A percentile compares a stretch with the other conserved stretches of the same genome.
These are phyloP conservation scores for Penicillium simplicissimum DNA, from an alignment of 495 filamentous ascomycete genomes.

Conservation along the genomic window DNA sequence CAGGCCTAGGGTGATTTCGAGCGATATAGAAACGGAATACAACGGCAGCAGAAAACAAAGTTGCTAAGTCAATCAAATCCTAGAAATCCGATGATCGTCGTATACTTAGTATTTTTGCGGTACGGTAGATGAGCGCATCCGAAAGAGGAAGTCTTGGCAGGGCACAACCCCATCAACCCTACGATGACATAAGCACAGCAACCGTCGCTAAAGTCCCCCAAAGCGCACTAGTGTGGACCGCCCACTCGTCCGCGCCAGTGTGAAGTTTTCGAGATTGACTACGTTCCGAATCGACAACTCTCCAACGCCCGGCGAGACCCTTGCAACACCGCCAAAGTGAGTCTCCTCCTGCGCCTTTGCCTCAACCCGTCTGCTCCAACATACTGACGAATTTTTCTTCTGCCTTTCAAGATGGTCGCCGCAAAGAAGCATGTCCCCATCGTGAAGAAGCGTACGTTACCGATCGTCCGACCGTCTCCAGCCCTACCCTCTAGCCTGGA, in stretches of 20 bases:
- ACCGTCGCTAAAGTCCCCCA: constrained; percentile 44
- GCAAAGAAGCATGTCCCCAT: constrained; percentile 99
- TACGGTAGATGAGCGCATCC: constrained; percentile 5
- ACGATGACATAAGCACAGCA: constrained; percentile 27
- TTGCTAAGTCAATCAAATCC: neutral
- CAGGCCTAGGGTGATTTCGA: constrained; percentile 8
- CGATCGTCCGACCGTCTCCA: constrained; percentile 19
- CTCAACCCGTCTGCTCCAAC: constrained; percentile 15
- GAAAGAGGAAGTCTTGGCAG: constrained; percentile 29
- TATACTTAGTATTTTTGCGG: neutral
- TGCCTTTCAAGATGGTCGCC: constrained; percentile 77
- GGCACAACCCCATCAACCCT: constrained; percentile 29
- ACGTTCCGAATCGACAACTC: constrained; percentile 52
- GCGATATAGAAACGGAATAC: neutral
- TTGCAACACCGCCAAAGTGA: constrained; percentile 49
- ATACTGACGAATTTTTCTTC: constrained; percentile 21
- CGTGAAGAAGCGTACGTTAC: constrained; percentile 96
- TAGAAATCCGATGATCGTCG: neutral
- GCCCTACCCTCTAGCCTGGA: constrained; percentile 17
- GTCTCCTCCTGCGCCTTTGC: constrained; percentile 15
- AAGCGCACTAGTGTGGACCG: constrained; percentile 41
- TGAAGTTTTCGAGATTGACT: constrained; percentile 48
- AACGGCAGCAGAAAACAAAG: neutral
- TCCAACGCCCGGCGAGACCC: constrained; percentile 49
- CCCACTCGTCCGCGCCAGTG: constrained; percentile 32